phyloP scores from a whole-genome alignment of 306 rosid species.

The Quercus parvula region DNA sequence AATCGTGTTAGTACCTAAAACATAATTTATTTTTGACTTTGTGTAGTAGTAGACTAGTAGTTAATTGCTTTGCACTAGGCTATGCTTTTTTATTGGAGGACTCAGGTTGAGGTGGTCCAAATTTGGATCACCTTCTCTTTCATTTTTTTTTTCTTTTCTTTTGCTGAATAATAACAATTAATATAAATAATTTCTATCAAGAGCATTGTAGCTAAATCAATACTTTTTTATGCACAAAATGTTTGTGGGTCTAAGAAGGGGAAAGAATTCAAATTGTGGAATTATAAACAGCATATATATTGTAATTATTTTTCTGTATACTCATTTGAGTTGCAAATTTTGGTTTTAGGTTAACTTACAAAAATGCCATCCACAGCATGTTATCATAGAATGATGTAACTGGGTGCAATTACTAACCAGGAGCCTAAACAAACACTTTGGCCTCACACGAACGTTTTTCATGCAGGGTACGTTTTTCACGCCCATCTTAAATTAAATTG shows the following conservation, averaged over 20 bases:
- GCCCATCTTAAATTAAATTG: too few species aligned
- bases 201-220: too few species aligned
- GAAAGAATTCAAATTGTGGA: rapidly evolving
- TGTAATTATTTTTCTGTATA: background rate
- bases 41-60: background rate
- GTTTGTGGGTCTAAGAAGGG: rapidly evolving
- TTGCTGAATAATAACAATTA: too few species aligned
- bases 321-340: background rate
- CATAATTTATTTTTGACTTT: background rate
- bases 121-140: background rate
- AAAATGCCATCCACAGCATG: background rate
- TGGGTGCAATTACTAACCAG: background rate
- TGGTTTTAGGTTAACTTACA: too few species aligned
- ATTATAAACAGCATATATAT: background rate
- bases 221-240: rapidly evolving
- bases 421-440: background rate
- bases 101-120: background rate
- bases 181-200: too few species aligned
- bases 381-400: background rate
- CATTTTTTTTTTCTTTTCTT: too few species aligned
- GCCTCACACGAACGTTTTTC: background rate
- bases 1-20: background rate
- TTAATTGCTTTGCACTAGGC: background rate
- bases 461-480: background rate
- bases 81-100: background rate